Base-by-base conservation (phyloP, 768 basidiomycete species). In the Agrocybe praecox region DNA sequence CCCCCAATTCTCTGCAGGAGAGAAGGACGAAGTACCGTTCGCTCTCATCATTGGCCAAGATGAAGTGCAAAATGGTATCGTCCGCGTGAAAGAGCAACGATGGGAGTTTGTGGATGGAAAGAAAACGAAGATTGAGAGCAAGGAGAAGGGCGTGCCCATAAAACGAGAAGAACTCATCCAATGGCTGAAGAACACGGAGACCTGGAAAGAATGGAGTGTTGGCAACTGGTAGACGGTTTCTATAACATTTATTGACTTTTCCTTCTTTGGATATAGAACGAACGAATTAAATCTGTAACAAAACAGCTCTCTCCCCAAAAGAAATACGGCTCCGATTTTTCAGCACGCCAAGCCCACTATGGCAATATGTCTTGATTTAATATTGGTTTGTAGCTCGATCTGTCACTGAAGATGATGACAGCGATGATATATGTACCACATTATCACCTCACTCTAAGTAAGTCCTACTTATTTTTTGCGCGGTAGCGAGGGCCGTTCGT, bases 21-120 rank as follows among this genome's bases (percentile, higher is more conserved):
- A 97, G 74, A 87, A 78, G 67, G 96, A 98, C 65, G 89, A 93
- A 61, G 92, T 93, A 42, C 96, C 96, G 0, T 97, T 94, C 72
- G 95, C 90, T 1, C 82, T 98, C 55, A 92, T 98, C 61, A 76
- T 98, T n/a, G 96, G 94, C 9, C 83, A 81, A 1, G 88, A 90
- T 55, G 96, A 99, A 75, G 75, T 94, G 54, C 87, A 86, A 66
- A 81, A 83, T 46, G 97, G 96, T 4, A 74, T 90, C 36, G 94
- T 97, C 26, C 84, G 87, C 34, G 91, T 99, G 55, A 98, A 98
- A 76, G 89, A 96, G 70, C 96, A 98, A 71, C 81, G 74, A 49
- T 93, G 91, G 91, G 83, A 90, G 65, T 64, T 90, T 21, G 78
- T 85, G 11, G 85, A 87, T 34, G 90, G 89, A 40, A 81, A 84